Percentiles rank a stretch among this genome's conserved stretches.
These are phyloP conservation scores for Cladosporium cucumerinum DNA, from an alignment of 2,329 filamentous ascomycete species.

Conservation along the genomic window DNA sequence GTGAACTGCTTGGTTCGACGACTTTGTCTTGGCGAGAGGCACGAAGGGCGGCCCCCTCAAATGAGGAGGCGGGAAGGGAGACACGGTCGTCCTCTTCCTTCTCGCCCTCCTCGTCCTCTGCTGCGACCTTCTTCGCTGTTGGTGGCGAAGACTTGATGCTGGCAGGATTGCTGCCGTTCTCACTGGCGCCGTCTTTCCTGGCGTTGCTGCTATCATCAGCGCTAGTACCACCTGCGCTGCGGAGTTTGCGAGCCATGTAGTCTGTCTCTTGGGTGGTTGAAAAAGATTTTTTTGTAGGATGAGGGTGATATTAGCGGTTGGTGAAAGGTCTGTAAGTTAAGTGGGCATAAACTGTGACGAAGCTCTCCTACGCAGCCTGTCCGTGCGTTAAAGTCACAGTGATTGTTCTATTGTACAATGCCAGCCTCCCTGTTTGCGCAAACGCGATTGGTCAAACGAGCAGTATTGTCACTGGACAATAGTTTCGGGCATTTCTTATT, in stretches of 20 bases:
- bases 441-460: not conserved
- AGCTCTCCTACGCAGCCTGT: not conserved
- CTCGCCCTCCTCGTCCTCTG: not conserved
- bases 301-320: not conserved
- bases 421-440: not conserved
- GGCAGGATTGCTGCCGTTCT: not conserved
- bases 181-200: not conserved
- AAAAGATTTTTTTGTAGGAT: not conserved
- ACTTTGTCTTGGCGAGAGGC: not conserved
- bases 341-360: not conserved
- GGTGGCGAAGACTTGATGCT: not conserved
- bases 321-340: not conserved
- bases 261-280: not conserved
- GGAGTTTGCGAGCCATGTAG: not conserved
- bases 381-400: not conserved
- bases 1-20: not conserved
- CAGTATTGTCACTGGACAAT: not conserved
- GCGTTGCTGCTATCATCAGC: not conserved
- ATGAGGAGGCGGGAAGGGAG: not conserved
- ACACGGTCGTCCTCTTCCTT: not conserved
- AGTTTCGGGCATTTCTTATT: not conserved
- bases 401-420: not conserved
- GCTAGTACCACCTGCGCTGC: not conserved
- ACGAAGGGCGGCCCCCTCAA: not conserved
- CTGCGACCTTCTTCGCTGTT: not conserved